phyloP scores from a whole-genome alignment of 208 protist genomes.

The Leptomonas pyrrhocoris region DNA sequence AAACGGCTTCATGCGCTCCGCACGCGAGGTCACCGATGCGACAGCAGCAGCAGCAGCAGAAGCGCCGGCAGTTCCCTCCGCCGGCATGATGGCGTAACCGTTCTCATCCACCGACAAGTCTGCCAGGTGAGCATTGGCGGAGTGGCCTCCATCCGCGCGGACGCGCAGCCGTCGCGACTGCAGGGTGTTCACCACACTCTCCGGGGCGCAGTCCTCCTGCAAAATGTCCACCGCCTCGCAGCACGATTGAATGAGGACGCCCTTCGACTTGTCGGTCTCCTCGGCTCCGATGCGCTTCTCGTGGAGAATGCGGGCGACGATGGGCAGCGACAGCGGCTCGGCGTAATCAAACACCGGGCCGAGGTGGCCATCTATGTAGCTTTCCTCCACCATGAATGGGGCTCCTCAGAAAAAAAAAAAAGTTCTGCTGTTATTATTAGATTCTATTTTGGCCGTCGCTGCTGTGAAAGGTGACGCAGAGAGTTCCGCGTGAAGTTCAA shows the following conservation, averaged over 20 bases:
- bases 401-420: constrained; percentile 15
- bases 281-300: constrained; percentile 38
- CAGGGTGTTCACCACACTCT: constrained; percentile 31
- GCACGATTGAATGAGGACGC: constrained; percentile 48
- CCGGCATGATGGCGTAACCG: constrained; percentile 33
- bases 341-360: constrained; percentile 72
- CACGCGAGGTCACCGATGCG: constrained; percentile 5
- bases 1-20: constrained; percentile 66
- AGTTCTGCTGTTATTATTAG: too few species aligned
- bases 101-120: constrained; percentile 35
- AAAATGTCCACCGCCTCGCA: constrained; percentile 66
- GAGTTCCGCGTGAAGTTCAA: too few species aligned
- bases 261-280: constrained; percentile 30
- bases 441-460: too few species aligned
- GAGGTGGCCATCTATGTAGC: constrained; percentile 80
- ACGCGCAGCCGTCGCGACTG: constrained; percentile 43
- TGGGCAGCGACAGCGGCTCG: constrained; percentile 71
- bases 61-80: not conserved
- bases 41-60: constrained; percentile 1
- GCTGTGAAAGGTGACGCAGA: too few species aligned
- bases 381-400: constrained; percentile 54
- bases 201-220: constrained; percentile 60
- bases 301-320: constrained; percentile 63
- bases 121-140: constrained; percentile 53
- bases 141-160: constrained; percentile 24